Evolutionary conservation across 441 rosid genomes (phyloP).

Genomic region (Theobroma grandiflorum): DNA sequence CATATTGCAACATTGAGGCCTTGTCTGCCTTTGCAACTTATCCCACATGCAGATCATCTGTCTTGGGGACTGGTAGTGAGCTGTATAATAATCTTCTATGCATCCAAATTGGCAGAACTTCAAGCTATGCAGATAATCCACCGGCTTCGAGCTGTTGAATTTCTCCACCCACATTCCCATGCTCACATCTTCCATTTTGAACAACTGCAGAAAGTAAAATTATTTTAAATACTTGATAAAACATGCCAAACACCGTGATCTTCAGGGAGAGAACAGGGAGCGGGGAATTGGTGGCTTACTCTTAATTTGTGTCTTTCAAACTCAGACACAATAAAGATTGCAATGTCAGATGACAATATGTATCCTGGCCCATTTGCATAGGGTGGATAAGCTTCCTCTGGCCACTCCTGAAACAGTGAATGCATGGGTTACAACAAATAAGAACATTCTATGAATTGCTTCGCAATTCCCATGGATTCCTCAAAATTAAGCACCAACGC

Average conservation of each 20-base stretch:
- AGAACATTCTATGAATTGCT: slow-evolving; percentile 1
- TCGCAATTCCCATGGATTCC: neutral
- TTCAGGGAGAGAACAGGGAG: neutral
- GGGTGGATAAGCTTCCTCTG: slow-evolving; percentile 95
- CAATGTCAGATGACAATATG: slow-evolving; percentile 82
- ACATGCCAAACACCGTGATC: neutral
- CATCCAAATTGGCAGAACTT: slow-evolving; percentile 95
- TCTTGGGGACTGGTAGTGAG: slow-evolving; percentile 96
- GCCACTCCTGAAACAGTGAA: slow-evolving; percentile 79
- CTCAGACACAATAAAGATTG: slow-evolving; percentile 69
- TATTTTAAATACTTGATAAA: neutral
- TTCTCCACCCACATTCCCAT: slow-evolving; percentile 99
- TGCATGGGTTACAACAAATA: slow-evolving; percentile 6
- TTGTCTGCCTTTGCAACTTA: slow-evolving; percentile 59
- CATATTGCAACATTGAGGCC: slow-evolving; percentile 84
- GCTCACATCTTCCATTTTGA: slow-evolving; percentile 99
- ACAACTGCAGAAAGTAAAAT: slow-evolving; percentile 57
- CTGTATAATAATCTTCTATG: slow-evolving; percentile 82
- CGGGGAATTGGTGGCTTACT: slow-evolving; percentile 45
- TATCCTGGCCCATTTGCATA: slow-evolving; percentile 98
- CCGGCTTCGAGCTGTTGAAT: slow-evolving; percentile 77
- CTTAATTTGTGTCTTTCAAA: slow-evolving; percentile 83
- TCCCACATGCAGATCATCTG: slow-evolving; percentile 96
- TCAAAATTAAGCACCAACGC: neutral
- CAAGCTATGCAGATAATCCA: slow-evolving; percentile 81